Conservation (phyloP, 2,329 filamentous ascomycete genomes). For the Scortechinia acanthostroma region DNA sequence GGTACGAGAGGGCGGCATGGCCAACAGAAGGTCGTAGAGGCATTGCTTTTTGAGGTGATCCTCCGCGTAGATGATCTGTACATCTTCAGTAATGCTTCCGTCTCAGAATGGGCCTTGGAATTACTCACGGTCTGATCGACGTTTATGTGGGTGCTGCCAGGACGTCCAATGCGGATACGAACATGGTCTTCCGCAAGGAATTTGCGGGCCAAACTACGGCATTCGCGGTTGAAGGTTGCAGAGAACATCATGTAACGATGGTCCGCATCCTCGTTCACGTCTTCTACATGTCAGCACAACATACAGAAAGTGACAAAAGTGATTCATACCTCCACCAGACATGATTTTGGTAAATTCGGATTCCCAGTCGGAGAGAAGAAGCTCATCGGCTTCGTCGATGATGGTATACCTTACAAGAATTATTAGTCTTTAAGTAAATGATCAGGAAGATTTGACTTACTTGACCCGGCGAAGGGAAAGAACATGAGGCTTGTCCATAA, state of each 20-base stretch:
- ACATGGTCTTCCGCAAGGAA: constrained; percentile 71
- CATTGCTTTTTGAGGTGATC: constrained; percentile 60
- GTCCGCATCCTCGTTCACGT: constrained; percentile 58
- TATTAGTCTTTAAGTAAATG: not conserved
- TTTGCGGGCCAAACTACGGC: constrained; percentile 69
- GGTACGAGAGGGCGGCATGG: constrained; percentile 67
- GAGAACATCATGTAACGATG: constrained; percentile 79
- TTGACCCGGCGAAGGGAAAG: constrained; percentile 71
- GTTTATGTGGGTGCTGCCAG: constrained; percentile 75
- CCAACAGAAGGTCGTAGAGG: constrained; percentile 66
- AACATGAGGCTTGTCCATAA: constrained; percentile 66
- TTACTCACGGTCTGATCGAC: constrained; percentile 59
- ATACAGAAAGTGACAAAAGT: not conserved
- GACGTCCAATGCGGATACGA: constrained; percentile 78
- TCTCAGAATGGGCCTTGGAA: not conserved
- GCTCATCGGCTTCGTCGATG: constrained; percentile 92
- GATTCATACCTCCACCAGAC: constrained; percentile 65
- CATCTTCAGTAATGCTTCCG: not conserved
- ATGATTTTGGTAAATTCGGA: constrained; percentile 71
- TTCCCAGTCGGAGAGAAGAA: constrained; percentile 75
- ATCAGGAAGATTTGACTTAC: constrained; percentile 5
- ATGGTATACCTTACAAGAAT: constrained; percentile 46
- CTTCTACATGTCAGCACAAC: constrained; percentile 9
- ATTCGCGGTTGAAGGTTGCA: constrained; percentile 79
- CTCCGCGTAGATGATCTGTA: constrained; percentile 54